phyloP scores from a whole-genome alignment of 495 filamentous ascomycete species.

The Lichina pygmaea region DNA sequence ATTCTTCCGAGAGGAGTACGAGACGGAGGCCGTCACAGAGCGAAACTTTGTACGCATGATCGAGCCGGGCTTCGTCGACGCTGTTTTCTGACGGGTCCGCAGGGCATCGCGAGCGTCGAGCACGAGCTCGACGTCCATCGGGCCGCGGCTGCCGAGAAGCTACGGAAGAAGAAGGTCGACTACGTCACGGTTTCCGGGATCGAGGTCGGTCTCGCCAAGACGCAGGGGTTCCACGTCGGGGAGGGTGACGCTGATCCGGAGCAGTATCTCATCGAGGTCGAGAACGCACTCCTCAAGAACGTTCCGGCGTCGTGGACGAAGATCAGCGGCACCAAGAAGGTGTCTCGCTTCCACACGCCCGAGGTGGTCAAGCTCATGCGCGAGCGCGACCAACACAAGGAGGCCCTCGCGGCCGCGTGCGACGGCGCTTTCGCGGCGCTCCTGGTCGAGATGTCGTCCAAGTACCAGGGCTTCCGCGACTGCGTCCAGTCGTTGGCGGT shows the following conservation, averaged over 20 bases:
- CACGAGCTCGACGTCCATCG: constrained; percentile 61
- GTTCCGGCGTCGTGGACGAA: constrained; percentile 89
- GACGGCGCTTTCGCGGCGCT: constrained; percentile 55
- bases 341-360: constrained; percentile 85
- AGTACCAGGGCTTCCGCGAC: constrained; percentile 77
- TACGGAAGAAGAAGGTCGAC: constrained; percentile 39
- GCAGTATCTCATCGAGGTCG: constrained; percentile 64
- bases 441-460: constrained; percentile 40
- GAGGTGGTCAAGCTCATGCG: constrained; percentile 57
- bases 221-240: background rate
- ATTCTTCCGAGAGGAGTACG: constrained; percentile 72
- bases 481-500: constrained; percentile 64
- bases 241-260: background rate
- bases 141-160: constrained; percentile 34
- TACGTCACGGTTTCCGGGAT: constrained; percentile 72
- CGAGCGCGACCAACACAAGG: constrained; percentile 85
- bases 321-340: constrained; percentile 76
- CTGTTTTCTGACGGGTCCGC: background rate
- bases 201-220: constrained; percentile 17
- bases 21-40: constrained; percentile 60
- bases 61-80: background rate
- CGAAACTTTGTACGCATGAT: constrained; percentile 35
- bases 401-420: constrained; percentile 75
- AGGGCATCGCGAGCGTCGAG: constrained; percentile 68
- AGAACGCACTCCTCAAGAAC: constrained; percentile 51